phyloP scores from a whole-genome alignment of 805 yeast genomes.

The Ogataea haglerorum region DNA sequence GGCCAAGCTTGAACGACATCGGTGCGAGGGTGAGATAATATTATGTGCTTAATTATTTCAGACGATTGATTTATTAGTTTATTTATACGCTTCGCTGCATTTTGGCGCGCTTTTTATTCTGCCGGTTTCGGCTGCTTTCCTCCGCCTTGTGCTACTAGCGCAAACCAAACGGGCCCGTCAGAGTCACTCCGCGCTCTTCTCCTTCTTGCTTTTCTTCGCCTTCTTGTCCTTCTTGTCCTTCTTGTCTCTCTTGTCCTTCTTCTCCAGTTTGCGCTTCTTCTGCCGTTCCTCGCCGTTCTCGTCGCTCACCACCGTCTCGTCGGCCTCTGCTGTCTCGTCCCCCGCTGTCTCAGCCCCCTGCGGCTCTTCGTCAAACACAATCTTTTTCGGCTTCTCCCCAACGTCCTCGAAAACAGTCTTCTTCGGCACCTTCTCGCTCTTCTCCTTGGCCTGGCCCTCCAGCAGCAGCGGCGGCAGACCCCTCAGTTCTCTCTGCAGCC shows the following conservation, averaged over 20 bases:
- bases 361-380: constrained; percentile 14
- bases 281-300: not conserved
- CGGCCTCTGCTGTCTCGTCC: not conserved
- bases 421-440: constrained; percentile 14
- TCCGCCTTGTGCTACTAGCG: not conserved
- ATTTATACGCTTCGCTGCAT: too few relatives aligned
- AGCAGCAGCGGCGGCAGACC: constrained; percentile 36
- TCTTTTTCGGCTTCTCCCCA: constrained; percentile 18
- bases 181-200: not conserved
- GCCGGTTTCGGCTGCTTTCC: too few relatives aligned
- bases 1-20: constrained; percentile 10
- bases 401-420: constrained; percentile 18
- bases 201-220: constrained; percentile 18
- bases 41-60: not conserved
- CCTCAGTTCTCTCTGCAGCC: constrained; percentile 36
- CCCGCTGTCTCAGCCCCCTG: not conserved
- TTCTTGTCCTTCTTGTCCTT: constrained; percentile 16
- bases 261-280: constrained; percentile 10
- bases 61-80: too few relatives aligned
- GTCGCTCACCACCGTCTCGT: constrained; percentile 1
- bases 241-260: constrained; percentile 21
- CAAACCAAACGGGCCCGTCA: not conserved
- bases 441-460: constrained; percentile 18
- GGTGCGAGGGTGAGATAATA: not conserved
- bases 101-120: too few relatives aligned